phyloP scores from a whole-genome alignment of 1,139 yeast genomes.

The Kodamaea derodonti region DNA sequence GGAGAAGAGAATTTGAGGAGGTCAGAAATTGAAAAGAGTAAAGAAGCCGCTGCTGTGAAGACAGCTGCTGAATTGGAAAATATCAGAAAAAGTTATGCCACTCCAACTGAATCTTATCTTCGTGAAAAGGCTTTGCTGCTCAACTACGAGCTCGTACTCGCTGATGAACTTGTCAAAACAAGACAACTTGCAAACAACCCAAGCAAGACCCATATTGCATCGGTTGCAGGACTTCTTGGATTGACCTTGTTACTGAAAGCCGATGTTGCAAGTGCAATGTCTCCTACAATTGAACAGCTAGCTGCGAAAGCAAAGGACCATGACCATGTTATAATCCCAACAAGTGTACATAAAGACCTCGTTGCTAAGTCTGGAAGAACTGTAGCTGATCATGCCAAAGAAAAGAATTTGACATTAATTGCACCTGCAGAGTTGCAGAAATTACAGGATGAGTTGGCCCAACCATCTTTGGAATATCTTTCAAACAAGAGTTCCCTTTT shows the following conservation, averaged over 20 bases:
- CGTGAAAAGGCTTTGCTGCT: constrained; percentile 13
- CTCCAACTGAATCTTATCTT: constrained; percentile 18
- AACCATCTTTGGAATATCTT: constrained; percentile 16
- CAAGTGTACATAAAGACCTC: constrained; percentile 17
- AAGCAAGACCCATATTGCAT: constrained; percentile 26
- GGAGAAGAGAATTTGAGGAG: constrained; percentile 5
- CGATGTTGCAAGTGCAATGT: constrained; percentile 10
- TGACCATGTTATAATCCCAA: constrained; percentile 27
- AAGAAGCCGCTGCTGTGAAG: constrained; percentile 11
- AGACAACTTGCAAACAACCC: constrained; percentile 17
- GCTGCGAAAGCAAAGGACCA: constrained; percentile 20
- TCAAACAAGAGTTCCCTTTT: constrained; percentile 13
- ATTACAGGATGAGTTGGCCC: constrained; percentile 8
- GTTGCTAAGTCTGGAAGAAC: constrained; percentile 11
- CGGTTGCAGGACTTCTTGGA: constrained; percentile 23
- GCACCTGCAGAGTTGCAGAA: constrained; percentile 9
- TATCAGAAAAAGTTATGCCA: constrained; percentile 4
- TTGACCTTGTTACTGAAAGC: constrained; percentile 11
- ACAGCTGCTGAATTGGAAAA: constrained; percentile 2
- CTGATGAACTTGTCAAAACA: constrained; percentile 16
- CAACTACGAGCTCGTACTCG: constrained; percentile 16
- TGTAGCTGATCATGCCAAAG: constrained; percentile 11
- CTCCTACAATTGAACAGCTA: constrained; percentile 27
- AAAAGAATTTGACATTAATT: constrained; percentile 8
- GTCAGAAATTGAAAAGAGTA: constrained; percentile 4